Evolutionary conservation across 75 land plant species (phyloP).

Genomic region (Pinus albicaulis): DNA sequence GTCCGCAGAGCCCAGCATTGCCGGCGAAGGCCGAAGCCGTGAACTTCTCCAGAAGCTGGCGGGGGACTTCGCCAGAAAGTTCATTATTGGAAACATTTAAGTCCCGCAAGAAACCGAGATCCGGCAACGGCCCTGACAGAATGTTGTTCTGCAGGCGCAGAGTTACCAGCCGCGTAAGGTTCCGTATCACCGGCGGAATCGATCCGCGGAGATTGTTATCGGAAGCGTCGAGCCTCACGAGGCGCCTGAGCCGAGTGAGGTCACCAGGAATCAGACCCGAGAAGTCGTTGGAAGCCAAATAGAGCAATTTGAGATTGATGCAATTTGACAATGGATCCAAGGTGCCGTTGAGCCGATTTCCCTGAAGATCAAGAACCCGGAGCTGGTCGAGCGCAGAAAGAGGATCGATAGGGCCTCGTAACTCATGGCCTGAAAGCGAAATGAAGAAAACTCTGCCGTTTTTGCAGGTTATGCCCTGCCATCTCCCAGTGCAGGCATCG

Average conservation of each 20-base stretch:
- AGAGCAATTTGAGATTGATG: constrained; percentile 51
- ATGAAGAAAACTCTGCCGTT: constrained; percentile 37
- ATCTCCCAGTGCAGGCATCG: constrained; percentile 44
- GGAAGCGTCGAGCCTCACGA: constrained; percentile 58
- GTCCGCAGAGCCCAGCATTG: constrained; percentile 60
- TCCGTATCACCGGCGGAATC: constrained; percentile 30
- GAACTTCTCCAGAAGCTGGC: constrained; percentile 20
- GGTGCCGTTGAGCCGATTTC: constrained; percentile 63
- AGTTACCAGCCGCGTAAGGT: constrained; percentile 41
- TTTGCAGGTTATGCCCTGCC: constrained; percentile 61
- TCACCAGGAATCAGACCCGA: constrained; percentile 65
- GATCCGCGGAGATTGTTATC: constrained; percentile 53
- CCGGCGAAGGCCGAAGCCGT: constrained; percentile 37
- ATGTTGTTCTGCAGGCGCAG: constrained; percentile 58
- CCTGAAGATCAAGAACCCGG: constrained; percentile 59
- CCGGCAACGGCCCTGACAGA: constrained; percentile 50
- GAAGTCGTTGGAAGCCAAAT: constrained; percentile 63
- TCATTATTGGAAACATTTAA: constrained; percentile 61
- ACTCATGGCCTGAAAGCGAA: constrained; percentile 42
- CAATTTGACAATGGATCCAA: constrained; percentile 37
- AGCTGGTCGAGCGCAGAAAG: constrained; percentile 56
- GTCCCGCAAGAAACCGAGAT: constrained; percentile 20
- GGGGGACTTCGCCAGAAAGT: constrained; percentile 43
- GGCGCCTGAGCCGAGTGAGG: constrained; percentile 28
- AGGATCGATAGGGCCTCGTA: constrained; percentile 51